These are phyloP conservation scores for Pythium sukuiense DNA, from an alignment of 352 stramenopile genomes.

Conservation along the genomic window DNA sequence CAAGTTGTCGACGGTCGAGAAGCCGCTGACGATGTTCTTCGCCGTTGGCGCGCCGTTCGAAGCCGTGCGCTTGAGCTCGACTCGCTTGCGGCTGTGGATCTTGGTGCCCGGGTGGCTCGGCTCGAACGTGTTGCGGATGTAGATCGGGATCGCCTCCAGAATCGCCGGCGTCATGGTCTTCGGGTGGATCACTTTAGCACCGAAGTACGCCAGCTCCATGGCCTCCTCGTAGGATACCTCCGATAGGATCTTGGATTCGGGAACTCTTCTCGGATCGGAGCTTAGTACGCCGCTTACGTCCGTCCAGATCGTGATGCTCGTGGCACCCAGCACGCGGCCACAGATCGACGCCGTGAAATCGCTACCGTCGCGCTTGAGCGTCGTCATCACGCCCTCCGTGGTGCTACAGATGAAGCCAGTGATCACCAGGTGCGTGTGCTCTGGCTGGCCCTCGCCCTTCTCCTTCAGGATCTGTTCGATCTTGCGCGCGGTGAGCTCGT, in stretches of 20 bases:
- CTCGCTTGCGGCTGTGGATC: constrained; percentile 63
- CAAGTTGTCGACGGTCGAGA: constrained; percentile 94
- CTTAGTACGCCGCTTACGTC: constrained; percentile 96
- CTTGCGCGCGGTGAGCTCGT: constrained; percentile 68
- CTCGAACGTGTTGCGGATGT: constrained; percentile 98
- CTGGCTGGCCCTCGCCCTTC: constrained; percentile 32
- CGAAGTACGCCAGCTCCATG: constrained; percentile 98
- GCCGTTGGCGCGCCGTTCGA: constrained; percentile 62
- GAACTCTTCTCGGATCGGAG: constrained; percentile 94
- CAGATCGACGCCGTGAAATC: constrained; percentile 98
- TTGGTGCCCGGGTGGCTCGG: constrained; percentile 76
- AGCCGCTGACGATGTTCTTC: constrained; percentile 83
- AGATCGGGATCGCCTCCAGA: constrained; percentile 94
- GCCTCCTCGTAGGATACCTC: constrained; percentile 97
- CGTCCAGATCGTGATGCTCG: constrained; percentile 96
- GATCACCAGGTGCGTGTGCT: constrained; percentile 88
- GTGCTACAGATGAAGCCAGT: constrained; percentile 97
- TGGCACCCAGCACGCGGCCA: constrained; percentile 89
- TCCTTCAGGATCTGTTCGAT: constrained; percentile 52
- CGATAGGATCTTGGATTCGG: constrained; percentile 86
- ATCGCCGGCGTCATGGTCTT: constrained; percentile 95
- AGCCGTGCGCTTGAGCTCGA: constrained; percentile 55
- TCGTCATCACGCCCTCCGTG: constrained; percentile 94
- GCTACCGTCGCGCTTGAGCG: constrained; percentile 95
- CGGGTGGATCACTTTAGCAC: constrained; percentile 97